Percentiles rank a stretch among this genome's conserved stretches.
phyloP scores from a whole-genome alignment of 768 basidiomycete species.

The Hygrophoropsis aurantiaca region DNA sequence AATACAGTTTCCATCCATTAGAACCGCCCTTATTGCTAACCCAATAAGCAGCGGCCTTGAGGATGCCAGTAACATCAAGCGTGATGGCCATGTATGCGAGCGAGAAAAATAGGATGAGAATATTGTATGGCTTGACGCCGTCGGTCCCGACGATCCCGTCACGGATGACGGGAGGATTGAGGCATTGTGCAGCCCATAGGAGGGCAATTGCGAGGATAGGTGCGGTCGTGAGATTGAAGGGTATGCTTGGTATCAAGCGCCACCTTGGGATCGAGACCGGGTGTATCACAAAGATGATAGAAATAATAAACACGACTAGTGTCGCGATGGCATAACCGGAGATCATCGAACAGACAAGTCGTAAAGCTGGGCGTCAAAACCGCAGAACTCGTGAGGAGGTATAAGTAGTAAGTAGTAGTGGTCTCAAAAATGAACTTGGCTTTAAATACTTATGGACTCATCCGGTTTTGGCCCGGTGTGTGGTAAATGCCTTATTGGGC shows the following conservation, averaged over 20 bases:
- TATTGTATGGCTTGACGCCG: conserved; percentile 87
- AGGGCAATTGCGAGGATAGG: conserved; percentile 53
- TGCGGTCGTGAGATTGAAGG: conserved; percentile 52
- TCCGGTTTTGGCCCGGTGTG: too few species aligned
- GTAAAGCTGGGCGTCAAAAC: background rate
- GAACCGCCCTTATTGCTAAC: conserved; percentile 79
- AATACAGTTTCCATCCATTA: conserved; percentile 70
- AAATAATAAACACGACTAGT: conserved; percentile 51
- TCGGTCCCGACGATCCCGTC: conserved; percentile 79
- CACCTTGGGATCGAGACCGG: conserved; percentile 42
- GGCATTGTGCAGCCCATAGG: conserved; percentile 56
- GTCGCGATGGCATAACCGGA: conserved; percentile 48
- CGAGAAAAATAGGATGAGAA: conserved; percentile 89
- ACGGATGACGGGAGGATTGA: conserved; percentile 49
- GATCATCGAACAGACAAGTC: conserved; percentile 33
- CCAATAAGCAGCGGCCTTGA: conserved; percentile 86
- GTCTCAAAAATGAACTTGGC: too few species aligned
- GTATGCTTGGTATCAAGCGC: conserved; percentile 32
- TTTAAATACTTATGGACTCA: too few species aligned
- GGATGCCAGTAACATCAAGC: conserved; percentile 83
- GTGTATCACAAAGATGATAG: conserved; percentile 51
- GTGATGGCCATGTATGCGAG: conserved; percentile 93
- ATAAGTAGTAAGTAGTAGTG: too few species aligned
- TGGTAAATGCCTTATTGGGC: too few species aligned
- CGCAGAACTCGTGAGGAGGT: too few species aligned